A percentile compares a stretch with the other conserved stretches of the same genome.
These are phyloP conservation scores for Dillenia turbinata DNA, from an alignment of 164 flowering plant genomes.

Conservation along the genomic window DNA sequence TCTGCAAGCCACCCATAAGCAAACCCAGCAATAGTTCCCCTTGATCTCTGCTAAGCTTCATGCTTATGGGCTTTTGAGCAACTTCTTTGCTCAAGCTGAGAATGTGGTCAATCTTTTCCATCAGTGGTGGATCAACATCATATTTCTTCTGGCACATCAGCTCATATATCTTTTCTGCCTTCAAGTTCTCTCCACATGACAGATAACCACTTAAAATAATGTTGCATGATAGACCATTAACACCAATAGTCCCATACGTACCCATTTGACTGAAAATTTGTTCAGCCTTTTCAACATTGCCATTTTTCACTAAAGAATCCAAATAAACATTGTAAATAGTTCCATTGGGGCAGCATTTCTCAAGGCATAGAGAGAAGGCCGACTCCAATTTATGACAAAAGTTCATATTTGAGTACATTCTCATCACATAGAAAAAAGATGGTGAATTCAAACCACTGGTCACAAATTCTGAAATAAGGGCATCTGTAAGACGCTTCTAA, in stretches of 20 bases:
- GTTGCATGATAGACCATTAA: conserved; percentile 64
- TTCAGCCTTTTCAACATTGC: conserved; percentile 62
- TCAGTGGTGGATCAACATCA: conserved; percentile 49
- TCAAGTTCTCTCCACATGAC: conserved; percentile 36
- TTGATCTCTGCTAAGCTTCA: conserved; percentile 76
- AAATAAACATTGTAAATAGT: conserved; percentile 58
- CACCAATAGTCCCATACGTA: conserved; percentile 47
- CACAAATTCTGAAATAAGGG: conserved; percentile 66
- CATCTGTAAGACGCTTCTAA: conserved; percentile 67
- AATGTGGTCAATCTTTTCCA: conserved; percentile 63
- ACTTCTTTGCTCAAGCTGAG: conserved; percentile 52
- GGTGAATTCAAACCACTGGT: conserved; percentile 61
- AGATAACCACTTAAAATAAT: conserved; percentile 61
- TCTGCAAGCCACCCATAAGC: conserved; percentile 71
- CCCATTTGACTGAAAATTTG: conserved; percentile 66
- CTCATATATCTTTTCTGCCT: conserved; percentile 69
- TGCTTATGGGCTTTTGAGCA: conserved; percentile 39
- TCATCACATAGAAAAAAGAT: conserved; percentile 53
- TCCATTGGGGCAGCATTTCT: conserved; percentile 58
- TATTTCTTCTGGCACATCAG: conserved; percentile 78
- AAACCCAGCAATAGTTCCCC: conserved; percentile 82
- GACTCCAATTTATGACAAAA: conserved; percentile 67
- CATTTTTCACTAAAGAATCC: conserved; percentile 61
- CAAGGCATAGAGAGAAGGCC: conserved; percentile 52
- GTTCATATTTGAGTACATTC: conserved; percentile 51